Evolutionary conservation across 257 asterid species (phyloP), one percentile per base, ranked within the genome.

Genomic region (Primulina huaijiensis): DNA sequence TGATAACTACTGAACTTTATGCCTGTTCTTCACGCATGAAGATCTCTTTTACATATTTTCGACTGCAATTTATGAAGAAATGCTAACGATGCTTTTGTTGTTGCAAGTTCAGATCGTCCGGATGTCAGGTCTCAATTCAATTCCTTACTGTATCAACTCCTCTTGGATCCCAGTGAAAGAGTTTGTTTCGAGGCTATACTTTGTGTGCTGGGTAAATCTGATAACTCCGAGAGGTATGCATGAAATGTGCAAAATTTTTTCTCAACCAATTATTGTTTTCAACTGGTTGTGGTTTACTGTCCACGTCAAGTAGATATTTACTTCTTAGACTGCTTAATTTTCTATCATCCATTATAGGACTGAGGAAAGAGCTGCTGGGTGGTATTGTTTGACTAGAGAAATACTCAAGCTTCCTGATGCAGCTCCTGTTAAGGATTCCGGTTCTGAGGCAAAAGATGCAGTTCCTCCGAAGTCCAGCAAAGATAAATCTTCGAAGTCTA

Each of bases 341-440:
- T 67, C 73, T 60, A 59, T 38, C 57, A 38, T 80, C 67, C 58
- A 60, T 64, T 70, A 19, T 75, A 94, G 99, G 87, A 83, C 97
- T 21, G 99, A 94, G 80, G 99, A 91, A 74, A 86, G 97, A 81
- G 99, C 99, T 78, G 89, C 85, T 78, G 99, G 99, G 75, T 94
- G 99, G 99, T 88, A 89, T 78, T 90, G 97, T 74, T 79, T 94
- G 70, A 86, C 91, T 59, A 85, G 96, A 77, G 99, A 94, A 84
- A 89, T 94, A 72, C 93, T 94, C 72, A 91, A 89, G 83, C 82
- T 90, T 73, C 99, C 99, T 38, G 97, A 91, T 73, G 89, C 92
- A 72, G 88, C 97, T 71, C 82, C 94, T 29, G 78, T 80, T 73
- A 93, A 80, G 77, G 97, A 89, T 77, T 66, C 82, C 23, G 78